phyloP scores from a whole-genome alignment of 1,139 yeast genomes.

The Yamadazyma oceani region DNA sequence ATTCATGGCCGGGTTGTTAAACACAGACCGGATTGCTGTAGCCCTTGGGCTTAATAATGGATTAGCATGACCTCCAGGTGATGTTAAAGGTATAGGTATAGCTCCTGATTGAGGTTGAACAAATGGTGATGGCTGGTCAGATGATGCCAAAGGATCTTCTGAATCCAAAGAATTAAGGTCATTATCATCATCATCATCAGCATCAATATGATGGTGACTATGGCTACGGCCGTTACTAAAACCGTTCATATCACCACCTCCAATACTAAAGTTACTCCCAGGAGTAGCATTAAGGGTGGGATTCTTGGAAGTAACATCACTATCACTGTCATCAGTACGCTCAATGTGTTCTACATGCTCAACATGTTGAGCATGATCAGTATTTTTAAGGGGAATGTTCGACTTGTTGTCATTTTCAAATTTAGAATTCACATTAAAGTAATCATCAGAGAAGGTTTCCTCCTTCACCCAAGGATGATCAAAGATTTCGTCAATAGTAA shows the following conservation, averaged over 20 bases:
- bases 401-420: constrained; percentile 13
- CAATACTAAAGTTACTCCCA: neutral
- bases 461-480: constrained; percentile 43
- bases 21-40: constrained; percentile 46
- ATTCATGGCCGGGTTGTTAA: constrained; percentile 46
- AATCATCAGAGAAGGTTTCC: constrained; percentile 16
- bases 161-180: constrained; percentile 8
- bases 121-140: constrained; percentile 21
- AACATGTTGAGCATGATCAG: constrained; percentile 4
- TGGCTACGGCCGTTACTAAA: no score
- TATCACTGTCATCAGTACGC: constrained; percentile 2
- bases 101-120: constrained; percentile 8
- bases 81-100: constrained; percentile 7
- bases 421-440: constrained; percentile 17
- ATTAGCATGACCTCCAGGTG: constrained; percentile 3
- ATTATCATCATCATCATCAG: constrained; percentile 4
- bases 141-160: constrained; percentile 11
- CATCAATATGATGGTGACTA: neutral
- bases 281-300: neutral
- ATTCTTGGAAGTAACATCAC: constrained; percentile 1
- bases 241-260: no score
- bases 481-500: constrained; percentile 64
- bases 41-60: constrained; percentile 37
- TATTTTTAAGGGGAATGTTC: neutral
- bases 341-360: constrained; percentile 13